Evolutionary conservation across 495 filamentous ascomycete species (phyloP).

Genomic region (Xylaria nigripes): DNA sequence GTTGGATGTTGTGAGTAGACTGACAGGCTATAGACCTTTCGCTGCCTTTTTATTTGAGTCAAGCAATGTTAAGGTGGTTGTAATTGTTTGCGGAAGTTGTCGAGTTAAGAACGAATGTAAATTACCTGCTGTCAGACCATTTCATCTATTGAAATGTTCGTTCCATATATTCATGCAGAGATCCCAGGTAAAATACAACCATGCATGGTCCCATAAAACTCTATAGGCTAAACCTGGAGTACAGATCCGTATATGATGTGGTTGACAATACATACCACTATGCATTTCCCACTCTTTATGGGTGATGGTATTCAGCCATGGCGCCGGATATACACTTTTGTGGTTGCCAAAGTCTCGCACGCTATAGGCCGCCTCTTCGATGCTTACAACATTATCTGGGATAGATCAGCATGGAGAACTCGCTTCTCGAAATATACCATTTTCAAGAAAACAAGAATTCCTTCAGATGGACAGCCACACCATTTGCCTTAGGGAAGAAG

Average conservation of each 20-base stretch:
- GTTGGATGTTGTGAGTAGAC: neutral
- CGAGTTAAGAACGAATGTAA: too few relatives aligned
- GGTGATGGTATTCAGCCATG: slow-evolving; percentile 7
- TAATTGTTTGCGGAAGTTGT: neutral
- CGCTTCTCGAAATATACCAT: neutral
- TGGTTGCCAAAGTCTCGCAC: slow-evolving; percentile 8
- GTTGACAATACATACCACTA: slow-evolving; percentile 3
- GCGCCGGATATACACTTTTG: slow-evolving; percentile 6
- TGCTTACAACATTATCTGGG: slow-evolving; percentile 7
- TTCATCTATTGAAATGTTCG: neutral
- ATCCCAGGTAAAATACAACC: neutral
- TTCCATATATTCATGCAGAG: too few relatives aligned
- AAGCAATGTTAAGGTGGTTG: neutral
- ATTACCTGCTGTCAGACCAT: neutral
- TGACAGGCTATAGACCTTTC: neutral
- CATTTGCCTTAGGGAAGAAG: slow-evolving; percentile 6
- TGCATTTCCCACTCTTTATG: slow-evolving; percentile 4
- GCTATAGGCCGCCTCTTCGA: slow-evolving; percentile 5
- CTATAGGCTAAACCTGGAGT: slow-evolving; percentile 6
- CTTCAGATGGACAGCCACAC: slow-evolving; percentile 3
- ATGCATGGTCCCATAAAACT: neutral
- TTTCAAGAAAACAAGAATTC: slow-evolving; percentile 1
- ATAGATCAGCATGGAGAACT: neutral
- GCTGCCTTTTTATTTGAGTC: neutral
- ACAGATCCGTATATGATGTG: slow-evolving; percentile 9